Percentiles rank a stretch among this genome's conserved stretches.
Conservation (phyloP, 345 rosid species). For the Stellera chamaejasme region DNA sequence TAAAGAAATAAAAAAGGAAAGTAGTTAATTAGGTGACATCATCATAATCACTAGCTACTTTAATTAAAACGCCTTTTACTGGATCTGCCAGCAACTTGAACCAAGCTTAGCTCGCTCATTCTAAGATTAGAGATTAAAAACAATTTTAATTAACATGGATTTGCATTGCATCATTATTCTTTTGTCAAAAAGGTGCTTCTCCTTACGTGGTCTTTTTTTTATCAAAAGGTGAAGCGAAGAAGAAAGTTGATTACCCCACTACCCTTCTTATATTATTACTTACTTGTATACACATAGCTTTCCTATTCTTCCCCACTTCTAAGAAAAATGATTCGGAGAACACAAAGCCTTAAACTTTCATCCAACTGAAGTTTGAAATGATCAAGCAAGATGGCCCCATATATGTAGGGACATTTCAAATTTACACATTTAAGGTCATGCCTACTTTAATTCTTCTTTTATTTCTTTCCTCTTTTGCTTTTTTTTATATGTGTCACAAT, state of each 20-base stretch:
- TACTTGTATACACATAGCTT: background rate
- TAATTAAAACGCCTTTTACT: conserved; percentile 7
- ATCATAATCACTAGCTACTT: conserved; percentile 3
- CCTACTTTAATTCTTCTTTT: too few relatives aligned
- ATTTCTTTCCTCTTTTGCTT: too few relatives aligned
- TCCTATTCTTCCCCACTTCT: conserved; percentile 14
- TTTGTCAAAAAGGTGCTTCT: conserved; percentile 23
- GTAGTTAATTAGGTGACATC: conserved; percentile 17
- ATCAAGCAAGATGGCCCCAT: conserved; percentile 19
- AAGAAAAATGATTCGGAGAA: conserved; percentile 22
- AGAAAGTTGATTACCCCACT: conserved; percentile 16
- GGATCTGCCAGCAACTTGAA: conserved; percentile 17
- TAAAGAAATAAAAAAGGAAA: conserved; percentile 3
- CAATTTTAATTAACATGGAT: too few relatives aligned
- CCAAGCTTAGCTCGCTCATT: conserved; percentile 1
- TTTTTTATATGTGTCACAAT: too few relatives aligned
- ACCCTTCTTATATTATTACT: background rate
- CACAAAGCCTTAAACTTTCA: background rate
- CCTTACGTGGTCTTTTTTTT: conserved; percentile 33
- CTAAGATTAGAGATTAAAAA: conserved; percentile 3
- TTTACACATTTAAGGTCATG: too few relatives aligned
- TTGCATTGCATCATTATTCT: conserved; percentile 8
- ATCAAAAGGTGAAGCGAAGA: conserved; percentile 16
- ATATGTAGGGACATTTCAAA: conserved; percentile 11
- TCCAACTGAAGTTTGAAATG: conserved; percentile 15